Base-by-base conservation (phyloP, 371 early-diverging fungal genomes). In the Lichtheimia corymbifera region DNA sequence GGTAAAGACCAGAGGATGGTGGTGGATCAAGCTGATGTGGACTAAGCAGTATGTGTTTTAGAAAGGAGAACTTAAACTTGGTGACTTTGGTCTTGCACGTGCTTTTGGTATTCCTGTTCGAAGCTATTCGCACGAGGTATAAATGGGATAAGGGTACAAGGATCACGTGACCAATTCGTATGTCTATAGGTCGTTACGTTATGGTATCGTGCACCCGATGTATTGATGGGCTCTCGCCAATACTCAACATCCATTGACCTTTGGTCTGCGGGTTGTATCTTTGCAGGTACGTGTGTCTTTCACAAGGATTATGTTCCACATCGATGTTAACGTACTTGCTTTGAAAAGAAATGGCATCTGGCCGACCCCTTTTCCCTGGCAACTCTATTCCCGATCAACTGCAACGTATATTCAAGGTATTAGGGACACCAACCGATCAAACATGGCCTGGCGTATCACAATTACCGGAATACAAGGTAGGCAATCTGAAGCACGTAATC, bases 231-330 rank as follows among this genome's bases (percentile, higher is more conserved):
- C 5, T 93, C 94, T 30, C 88, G 94, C 63, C 93, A 97, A 63
- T 99, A 99, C 72, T 89, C 93, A 14, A 97, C 95, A 17, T 94
- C 95, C 4, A 97, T 99, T 64, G 99, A 99, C 80, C 86, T 99
- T 44, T 99, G 99, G 99, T 96, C 96, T 30, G 89, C 96, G 22
- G 99, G 99, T 25, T 99, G 99, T 79, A 99, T 99, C 45, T 87
- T 95, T 76, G 93, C 92, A 49, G 95, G 91, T 83, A 66, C 47
- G 13, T 43, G 12, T 7, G 13, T 2, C 28, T 17, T 43, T 17
- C 17, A 40, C 47, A n/a, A 43, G 7, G 7, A 42, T 15, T 18
- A 28, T 25, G 6, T 49, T 25, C 3, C 7, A 15, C 2, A 12
- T 30, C 17, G 35, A 15, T 17, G 18, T 9, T 14, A 25, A 64